Evolutionary conservation across 345 rosid genomes (phyloP).

Genomic region (Lepidium africanum): DNA sequence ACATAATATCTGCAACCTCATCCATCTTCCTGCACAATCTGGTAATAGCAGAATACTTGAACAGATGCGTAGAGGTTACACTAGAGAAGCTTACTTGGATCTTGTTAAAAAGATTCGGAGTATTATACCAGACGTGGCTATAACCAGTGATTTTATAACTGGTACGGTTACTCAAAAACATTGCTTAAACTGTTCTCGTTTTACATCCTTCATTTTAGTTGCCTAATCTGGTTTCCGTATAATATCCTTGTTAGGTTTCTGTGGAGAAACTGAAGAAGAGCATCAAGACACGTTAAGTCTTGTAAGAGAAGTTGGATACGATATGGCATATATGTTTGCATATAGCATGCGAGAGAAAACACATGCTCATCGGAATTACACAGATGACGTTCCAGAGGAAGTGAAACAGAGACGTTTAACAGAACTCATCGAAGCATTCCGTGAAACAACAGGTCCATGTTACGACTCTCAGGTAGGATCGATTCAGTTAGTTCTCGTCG

Average conservation of each 20-base stretch:
- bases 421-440: conserved; percentile 71
- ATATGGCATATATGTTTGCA: conserved; percentile 99
- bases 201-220: not conserved
- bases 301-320: conserved; percentile 62
- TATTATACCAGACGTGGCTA: conserved; percentile 73
- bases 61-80: conserved; percentile 83
- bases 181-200: not conserved
- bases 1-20: conserved; percentile 69
- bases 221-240: not conserved
- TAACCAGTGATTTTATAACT: conserved; percentile 84
- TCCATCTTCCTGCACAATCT: conserved; percentile 91
- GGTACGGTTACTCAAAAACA: conserved; percentile 38
- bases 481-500: conserved; percentile 64
- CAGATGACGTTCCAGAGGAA: conserved; percentile 72
- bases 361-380: conserved; percentile 73
- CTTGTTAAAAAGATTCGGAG: conserved; percentile 71
- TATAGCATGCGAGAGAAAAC: conserved; percentile 96
- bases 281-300: conserved; percentile 70
- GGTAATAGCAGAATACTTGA: conserved; percentile 71
- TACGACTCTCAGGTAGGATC: conserved; percentile 69
- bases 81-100: conserved; percentile 87
- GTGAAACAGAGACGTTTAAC: conserved; percentile 82
- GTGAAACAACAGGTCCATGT: conserved; percentile 71
- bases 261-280: conserved; percentile 92
- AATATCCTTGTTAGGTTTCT: conserved; percentile 47